Conservation (phyloP, 768 basidiomycete species). For the Glaciozyma antarctica region DNA sequence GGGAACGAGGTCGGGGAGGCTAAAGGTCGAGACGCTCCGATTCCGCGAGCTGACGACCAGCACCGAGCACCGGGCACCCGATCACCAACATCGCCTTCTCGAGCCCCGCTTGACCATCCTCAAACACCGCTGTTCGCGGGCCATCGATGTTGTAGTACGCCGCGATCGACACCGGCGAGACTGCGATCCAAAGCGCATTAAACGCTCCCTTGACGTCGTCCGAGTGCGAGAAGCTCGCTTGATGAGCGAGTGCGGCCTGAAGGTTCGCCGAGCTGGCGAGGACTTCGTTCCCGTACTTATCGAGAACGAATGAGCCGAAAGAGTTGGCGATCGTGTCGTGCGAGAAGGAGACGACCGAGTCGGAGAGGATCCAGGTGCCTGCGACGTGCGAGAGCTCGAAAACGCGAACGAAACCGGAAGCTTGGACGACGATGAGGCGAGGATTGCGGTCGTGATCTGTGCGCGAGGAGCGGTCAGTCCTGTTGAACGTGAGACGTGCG, state of each 20-base stretch:
- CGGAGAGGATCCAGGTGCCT: slow-evolving; percentile 42
- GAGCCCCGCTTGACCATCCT: slow-evolving; percentile 13
- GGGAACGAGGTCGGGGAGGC: slow-evolving; percentile 7
- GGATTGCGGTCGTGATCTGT: slow-evolving; percentile 43
- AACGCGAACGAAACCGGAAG: slow-evolving; percentile 53
- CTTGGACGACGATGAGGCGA: slow-evolving; percentile 55
- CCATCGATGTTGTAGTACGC: slow-evolving; percentile 30
- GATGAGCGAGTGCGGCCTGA: slow-evolving; percentile 21
- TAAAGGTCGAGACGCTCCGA: slow-evolving; percentile 9
- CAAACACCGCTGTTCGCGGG: slow-evolving; percentile 18
- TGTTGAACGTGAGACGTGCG: neutral
- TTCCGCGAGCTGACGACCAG: slow-evolving; percentile 20
- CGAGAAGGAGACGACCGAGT: slow-evolving; percentile 38
- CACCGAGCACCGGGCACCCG: slow-evolving; percentile 11
- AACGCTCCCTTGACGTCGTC: slow-evolving; percentile 24
- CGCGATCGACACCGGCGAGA: slow-evolving; percentile 5
- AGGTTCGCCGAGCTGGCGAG: slow-evolving; percentile 14
- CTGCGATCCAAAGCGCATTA: slow-evolving; percentile 25
- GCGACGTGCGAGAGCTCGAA: slow-evolving; percentile 49
- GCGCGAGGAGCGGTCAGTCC: neutral
- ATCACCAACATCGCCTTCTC: slow-evolving; percentile 14
- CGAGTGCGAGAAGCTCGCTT: slow-evolving; percentile 1
- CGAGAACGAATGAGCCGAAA: slow-evolving; percentile 39
- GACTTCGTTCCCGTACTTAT: slow-evolving; percentile 32
- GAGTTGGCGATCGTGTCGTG: slow-evolving; percentile 41